Conservation (phyloP, 2,329 filamentous ascomycete genomes). For the Ophiocordyceps australis region DNA sequence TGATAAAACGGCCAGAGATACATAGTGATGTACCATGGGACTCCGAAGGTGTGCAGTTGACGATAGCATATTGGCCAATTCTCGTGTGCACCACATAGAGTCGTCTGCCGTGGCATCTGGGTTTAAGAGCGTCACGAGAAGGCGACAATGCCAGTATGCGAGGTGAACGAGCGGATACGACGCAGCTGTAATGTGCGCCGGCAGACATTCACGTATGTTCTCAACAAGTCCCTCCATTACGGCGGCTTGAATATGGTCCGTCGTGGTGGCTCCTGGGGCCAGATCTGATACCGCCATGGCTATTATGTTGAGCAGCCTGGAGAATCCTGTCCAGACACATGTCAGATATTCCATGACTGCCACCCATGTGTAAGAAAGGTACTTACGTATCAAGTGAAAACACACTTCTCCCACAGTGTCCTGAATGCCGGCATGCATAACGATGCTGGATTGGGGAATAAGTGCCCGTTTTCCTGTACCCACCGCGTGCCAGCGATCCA, state of each 20-base stretch:
- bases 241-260: conserved; percentile 13
- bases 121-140: conserved; percentile 43
- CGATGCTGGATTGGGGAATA: conserved; percentile 42
- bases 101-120: conserved; percentile 35
- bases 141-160: conserved; percentile 51
- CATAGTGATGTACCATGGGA: conserved; percentile 51
- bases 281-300: conserved; percentile 18
- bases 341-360: background rate
- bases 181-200: conserved; percentile 31
- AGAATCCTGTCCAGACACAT: conserved; percentile 24
- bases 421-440: conserved; percentile 40
- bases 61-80: conserved; percentile 39
- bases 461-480: conserved; percentile 43
- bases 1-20: conserved; percentile 38
- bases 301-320: conserved; percentile 29
- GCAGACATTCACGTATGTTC: conserved; percentile 46
- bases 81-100: conserved; percentile 39
- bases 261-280: conserved; percentile 14
- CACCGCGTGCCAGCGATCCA: conserved; percentile 59
- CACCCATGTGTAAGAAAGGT: too few relatives aligned
- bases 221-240: conserved; percentile 26
- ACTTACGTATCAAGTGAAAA: conserved; percentile 49
- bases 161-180: conserved; percentile 41
- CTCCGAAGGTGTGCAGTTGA: conserved; percentile 34
- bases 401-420: conserved; percentile 41